Conservation (phyloP, 2,329 filamentous ascomycete species). For the Nannizziopsis arthrosporioides region DNA sequence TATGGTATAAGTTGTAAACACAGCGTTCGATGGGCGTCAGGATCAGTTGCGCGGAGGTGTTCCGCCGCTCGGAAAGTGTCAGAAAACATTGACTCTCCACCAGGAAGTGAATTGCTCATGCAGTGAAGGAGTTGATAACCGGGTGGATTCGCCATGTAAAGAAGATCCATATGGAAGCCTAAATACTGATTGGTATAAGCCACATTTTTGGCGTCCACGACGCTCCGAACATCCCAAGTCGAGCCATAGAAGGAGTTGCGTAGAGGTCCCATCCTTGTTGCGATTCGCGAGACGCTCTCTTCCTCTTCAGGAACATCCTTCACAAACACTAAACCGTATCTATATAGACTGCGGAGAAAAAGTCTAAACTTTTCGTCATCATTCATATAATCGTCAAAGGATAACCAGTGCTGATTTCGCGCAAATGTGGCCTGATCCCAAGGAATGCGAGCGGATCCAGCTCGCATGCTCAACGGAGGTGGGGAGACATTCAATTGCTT, state of each 20-base stretch:
- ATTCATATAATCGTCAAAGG: slow-evolving; percentile 61
- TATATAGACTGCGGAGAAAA: slow-evolving; percentile 51
- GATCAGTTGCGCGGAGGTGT: slow-evolving; percentile 14
- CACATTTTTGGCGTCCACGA: slow-evolving; percentile 76
- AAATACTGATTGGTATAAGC: slow-evolving; percentile 76
- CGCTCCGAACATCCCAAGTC: slow-evolving; percentile 79
- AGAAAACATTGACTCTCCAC: slow-evolving; percentile 77
- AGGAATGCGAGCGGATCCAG: not conserved
- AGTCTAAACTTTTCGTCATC: slow-evolving; percentile 46
- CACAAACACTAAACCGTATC: slow-evolving; percentile 65
- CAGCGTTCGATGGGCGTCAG: slow-evolving; percentile 28
- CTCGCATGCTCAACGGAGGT: not conserved
- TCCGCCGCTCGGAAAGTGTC: slow-evolving; percentile 56
- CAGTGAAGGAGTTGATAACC: slow-evolving; percentile 83
- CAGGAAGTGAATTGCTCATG: slow-evolving; percentile 63
- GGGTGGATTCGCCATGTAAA: slow-evolving; percentile 72
- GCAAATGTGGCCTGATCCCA: slow-evolving; percentile 30
- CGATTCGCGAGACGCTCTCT: slow-evolving; percentile 55
- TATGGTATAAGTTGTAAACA: slow-evolving; percentile 43
- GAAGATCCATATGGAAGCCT: slow-evolving; percentile 83
- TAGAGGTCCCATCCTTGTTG: slow-evolving; percentile 60
- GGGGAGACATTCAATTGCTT: not conserved
- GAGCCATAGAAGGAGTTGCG: slow-evolving; percentile 83
- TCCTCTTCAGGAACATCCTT: slow-evolving; percentile 59
- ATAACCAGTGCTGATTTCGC: slow-evolving; percentile 41